Evolutionary conservation across 306 rosid species (phyloP), one percentile per base, ranked within the genome.

Genomic region (Ammopiptanthus mongolicus): DNA sequence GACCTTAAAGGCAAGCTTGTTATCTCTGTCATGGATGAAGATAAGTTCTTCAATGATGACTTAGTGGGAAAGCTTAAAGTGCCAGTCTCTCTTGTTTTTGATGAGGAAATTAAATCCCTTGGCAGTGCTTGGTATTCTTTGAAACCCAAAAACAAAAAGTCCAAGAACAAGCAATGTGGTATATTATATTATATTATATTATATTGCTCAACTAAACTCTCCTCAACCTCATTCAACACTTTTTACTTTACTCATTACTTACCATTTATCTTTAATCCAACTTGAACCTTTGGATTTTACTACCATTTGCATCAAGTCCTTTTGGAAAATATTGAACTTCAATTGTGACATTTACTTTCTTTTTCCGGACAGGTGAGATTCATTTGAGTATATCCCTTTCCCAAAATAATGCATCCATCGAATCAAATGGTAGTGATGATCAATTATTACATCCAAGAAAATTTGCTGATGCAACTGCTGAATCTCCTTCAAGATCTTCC

Each of bases 81-180:
- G 10, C 93, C 96, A 9, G 61, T 95, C 66, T 80, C 93, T 19
- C 75, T 18, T 69, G 87, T 90, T 77, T 90, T 95, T 28, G 90
- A 95, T 47, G 87, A 87, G 48, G 87, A 70, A 13, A 77, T 57
- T 65, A 88, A 90, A 58, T 91, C 88, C 31, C 86, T 90, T 74
- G 88, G 87, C 67, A 72, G 87, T 62, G 71, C 80, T 59, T 95
- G 98, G 98, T 83, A 90, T 80, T 59, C 93, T 85, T 83, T 94
- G 81, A 87, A 78, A 58, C 87, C 96, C 74, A 94, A 87, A 78
- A 84, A 51, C 57, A 88, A 88, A 69, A 91, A 86, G 82, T 73
- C 80, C 83, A 90, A 88, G 87, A 84, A 78, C 82, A 87, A 83
- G 85, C 90, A 86, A 62, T 90, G 96, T 81, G 98, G 98, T 94